Evolutionary conservation across 2,329 filamentous ascomycete genomes (phyloP).

Genomic region (Diaporthe longicolla): DNA sequence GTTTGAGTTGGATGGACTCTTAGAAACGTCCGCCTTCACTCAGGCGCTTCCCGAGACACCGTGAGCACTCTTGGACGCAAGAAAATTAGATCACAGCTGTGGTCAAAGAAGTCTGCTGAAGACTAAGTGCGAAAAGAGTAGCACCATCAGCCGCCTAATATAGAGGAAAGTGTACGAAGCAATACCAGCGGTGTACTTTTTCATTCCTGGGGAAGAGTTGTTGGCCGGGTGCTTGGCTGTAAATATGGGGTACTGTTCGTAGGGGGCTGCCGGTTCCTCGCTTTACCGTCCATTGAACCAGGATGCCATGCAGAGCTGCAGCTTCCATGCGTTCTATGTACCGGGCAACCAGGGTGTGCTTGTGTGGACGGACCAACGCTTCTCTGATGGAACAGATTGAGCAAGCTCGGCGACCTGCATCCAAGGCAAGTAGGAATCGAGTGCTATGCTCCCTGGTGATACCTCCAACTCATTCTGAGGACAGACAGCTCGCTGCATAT

Average conservation of each 20-base stretch:
- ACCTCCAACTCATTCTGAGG: not conserved
- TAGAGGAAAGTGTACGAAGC: not conserved
- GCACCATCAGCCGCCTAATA: not conserved
- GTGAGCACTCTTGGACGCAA: not conserved
- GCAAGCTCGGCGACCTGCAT: slow-evolving; percentile 29
- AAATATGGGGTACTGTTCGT: not conserved
- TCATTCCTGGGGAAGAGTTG: not conserved
- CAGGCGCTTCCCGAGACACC: slow-evolving; percentile 9
- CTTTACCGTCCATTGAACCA: slow-evolving; percentile 19
- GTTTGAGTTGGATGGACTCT: not conserved
- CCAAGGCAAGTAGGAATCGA: slow-evolving; percentile 16
- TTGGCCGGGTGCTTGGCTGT: slow-evolving; percentile 1
- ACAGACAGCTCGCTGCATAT: slow-evolving; percentile 9
- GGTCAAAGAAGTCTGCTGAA: not conserved
- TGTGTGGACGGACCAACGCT: slow-evolving; percentile 24
- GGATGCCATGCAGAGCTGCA: slow-evolving; percentile 37
- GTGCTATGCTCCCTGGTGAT: slow-evolving; percentile 1
- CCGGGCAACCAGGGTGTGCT: slow-evolving; percentile 34
- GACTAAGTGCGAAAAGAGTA: not conserved
- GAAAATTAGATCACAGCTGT: not conserved
- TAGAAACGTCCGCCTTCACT: slow-evolving; percentile 4
- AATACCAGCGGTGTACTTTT: not conserved
- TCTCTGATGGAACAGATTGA: slow-evolving; percentile 25
- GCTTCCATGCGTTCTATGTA: slow-evolving; percentile 36
- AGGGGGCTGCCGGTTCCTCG: slow-evolving; percentile 3